These are phyloP conservation scores for Moesziomyces sp. DNA, from an alignment of 1,284 basidiomycete genomes.

Conservation along the genomic window DNA sequence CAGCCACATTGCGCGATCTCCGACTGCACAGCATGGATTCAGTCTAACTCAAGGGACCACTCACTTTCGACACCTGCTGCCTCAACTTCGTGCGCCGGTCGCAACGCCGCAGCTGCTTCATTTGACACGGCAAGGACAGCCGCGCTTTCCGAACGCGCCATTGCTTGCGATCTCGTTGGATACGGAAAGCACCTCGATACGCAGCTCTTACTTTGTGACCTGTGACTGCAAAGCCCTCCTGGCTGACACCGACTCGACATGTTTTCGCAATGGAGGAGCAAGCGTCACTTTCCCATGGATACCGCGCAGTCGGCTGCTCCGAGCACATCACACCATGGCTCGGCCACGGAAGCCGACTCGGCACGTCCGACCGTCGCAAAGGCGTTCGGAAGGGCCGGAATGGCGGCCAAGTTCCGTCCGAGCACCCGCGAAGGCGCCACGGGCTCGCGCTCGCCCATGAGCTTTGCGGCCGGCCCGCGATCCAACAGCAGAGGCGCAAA, in stretches of 20 bases:
- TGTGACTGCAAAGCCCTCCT: not conserved
- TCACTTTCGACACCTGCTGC: no score
- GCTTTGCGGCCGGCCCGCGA: slow-evolving; percentile 42
- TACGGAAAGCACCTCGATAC: no score
- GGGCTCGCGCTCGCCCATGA: slow-evolving; percentile 22
- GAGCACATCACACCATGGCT: slow-evolving; percentile 11
- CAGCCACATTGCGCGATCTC: no score
- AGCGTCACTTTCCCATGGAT: slow-evolving; percentile 41
- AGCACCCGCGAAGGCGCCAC: slow-evolving; percentile 21
- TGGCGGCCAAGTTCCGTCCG: slow-evolving; percentile 23
- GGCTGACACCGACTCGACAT: slow-evolving; percentile 1
- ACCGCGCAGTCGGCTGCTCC: slow-evolving; percentile 15
- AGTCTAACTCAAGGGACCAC: no score
- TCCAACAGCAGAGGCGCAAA: slow-evolving; percentile 20
- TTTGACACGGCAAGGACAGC: no score
- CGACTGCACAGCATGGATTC: no score
- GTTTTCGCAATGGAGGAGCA: slow-evolving; percentile 49
- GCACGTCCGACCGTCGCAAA: slow-evolving; percentile 21
- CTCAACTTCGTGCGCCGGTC: no score
- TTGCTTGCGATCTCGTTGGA: no score
- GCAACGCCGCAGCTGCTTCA: no score
- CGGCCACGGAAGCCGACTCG: slow-evolving; percentile 6
- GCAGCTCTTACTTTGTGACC: no score
- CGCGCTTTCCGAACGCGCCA: no score
- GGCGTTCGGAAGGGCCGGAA: slow-evolving; percentile 16